Base-by-base conservation (phyloP, 345 rosid species). In the Arabis alpina region DNA sequence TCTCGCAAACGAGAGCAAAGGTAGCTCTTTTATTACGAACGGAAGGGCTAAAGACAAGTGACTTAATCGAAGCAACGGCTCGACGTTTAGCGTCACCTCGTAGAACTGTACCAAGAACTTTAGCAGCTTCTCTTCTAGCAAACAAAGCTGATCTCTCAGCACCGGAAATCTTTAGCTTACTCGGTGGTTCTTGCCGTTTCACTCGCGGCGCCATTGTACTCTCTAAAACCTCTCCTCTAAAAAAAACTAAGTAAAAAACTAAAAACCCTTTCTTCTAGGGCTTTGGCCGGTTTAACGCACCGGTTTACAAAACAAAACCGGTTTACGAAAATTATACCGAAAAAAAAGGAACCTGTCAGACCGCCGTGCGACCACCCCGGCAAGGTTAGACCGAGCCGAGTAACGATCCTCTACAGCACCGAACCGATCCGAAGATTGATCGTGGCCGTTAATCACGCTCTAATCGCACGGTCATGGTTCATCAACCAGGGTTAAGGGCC, bases 121-220 rank as follows among this genome's bases (percentile, higher is more conserved):
- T 88, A 23, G 98, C 88, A 0, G 98, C 97, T 62, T 93, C 98
- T 55, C 98, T 88, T 80, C 97, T 77, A 0, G 96, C 93, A 56
- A 72, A 93, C 47, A 82, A 73, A 54, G 91, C 85, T 42, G 98
- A 88, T 45, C 97, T 82, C 72, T 86, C 88, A 41, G 80, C 80
- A 66, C 56, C 63, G 73, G 78, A 74, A 42, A 73, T 62, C 43
- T 64, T 27, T 68, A 39, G 69, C 11, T 72, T 70, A 3, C 14
- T 30, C 54, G 47, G 51, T 25, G 24, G 52, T 47, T 0, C 23
- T 19, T 10, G 70, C 49, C 49, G 50, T 59, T 37, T 28, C 16
- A 51, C 61, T 71, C 4, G 19, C 80, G 83, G 51, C 25, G 76
- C 58, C 76, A 72, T 72, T 1, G 40, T 16, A 27, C 16, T 12